A percentile compares a stretch with the other conserved stretches of the same genome.
Evolutionary conservation across 768 basidiomycete species (phyloP).

Genomic region (Suillus lakei): DNA sequence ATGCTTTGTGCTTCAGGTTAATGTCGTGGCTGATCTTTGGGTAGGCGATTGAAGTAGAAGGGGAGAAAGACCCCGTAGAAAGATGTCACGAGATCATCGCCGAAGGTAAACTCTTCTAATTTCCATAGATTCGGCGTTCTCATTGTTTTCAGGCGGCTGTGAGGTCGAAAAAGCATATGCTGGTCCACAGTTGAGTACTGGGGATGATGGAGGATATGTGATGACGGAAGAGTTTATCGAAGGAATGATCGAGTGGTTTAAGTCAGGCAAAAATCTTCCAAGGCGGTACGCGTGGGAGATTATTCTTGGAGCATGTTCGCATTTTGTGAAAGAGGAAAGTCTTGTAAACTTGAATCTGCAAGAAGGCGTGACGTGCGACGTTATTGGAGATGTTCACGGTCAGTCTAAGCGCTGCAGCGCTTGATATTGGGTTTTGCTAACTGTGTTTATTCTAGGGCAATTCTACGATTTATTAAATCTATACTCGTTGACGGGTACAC

Average conservation of each 20-base stretch:
- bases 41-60: constrained; percentile 91
- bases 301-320: constrained; percentile 79
- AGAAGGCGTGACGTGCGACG: constrained; percentile 84
- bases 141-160: constrained; percentile 64
- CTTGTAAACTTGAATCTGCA: constrained; percentile 76
- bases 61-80: constrained; percentile 78
- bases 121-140: constrained; percentile 11
- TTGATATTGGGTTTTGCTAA: constrained; percentile 4
- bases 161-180: constrained; percentile 73
- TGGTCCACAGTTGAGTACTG: constrained; percentile 71
- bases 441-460: constrained; percentile 62
- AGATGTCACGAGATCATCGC: constrained; percentile 80
- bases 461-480: constrained; percentile 94
- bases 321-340: constrained; percentile 78
- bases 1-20: constrained; percentile 6
- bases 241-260: constrained; percentile 91
- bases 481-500: constrained; percentile 82
- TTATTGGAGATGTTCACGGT: constrained; percentile 98
- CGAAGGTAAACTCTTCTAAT: constrained; percentile 54
- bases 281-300: constrained; percentile 97
- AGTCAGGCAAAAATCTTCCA: constrained; percentile 89
- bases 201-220: constrained; percentile 67
- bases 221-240: constrained; percentile 82
- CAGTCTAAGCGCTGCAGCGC: constrained; percentile 20
- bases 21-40: constrained; percentile 2